Conservation (phyloP, 106 monocot genomes). For the Alisma plantagoaquatica region DNA sequence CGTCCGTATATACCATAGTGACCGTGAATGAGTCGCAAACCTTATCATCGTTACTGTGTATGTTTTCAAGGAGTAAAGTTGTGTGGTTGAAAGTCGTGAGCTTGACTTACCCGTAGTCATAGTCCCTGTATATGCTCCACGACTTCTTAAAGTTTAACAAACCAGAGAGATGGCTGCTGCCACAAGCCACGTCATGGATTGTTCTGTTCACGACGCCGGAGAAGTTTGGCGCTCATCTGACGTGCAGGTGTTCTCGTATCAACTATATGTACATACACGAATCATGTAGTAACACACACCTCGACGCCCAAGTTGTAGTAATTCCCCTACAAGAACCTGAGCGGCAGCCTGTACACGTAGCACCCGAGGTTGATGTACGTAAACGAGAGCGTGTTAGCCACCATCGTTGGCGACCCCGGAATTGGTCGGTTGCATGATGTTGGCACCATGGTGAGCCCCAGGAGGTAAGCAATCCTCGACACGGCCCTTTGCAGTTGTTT, state of each 20-base stretch:
- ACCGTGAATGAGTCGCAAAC: constrained; percentile 12
- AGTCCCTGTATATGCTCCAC: too few relatives aligned
- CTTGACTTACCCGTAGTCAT: too few relatives aligned
- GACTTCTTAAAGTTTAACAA: too few relatives aligned
- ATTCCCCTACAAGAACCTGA: constrained; percentile 65
- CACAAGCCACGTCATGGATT: too few relatives aligned
- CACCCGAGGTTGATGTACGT: constrained; percentile 75
- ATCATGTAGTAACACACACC: constrained; percentile 40
- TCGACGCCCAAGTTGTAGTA: constrained; percentile 39
- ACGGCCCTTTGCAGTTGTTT: constrained; percentile 52
- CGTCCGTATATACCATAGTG: constrained; percentile 5
- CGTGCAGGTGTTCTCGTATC: too few relatives aligned
- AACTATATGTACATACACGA: too few relatives aligned
- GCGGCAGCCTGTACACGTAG: constrained; percentile 68
- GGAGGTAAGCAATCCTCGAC: constrained; percentile 57
- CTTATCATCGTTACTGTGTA: too few relatives aligned
- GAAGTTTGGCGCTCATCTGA: too few relatives aligned
- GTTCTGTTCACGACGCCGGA: too few relatives aligned
- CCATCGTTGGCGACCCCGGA: constrained; percentile 85
- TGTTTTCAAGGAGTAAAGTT: too few relatives aligned
- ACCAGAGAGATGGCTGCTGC: too few relatives aligned
- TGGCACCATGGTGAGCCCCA: constrained; percentile 80
- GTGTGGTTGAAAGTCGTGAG: too few relatives aligned
- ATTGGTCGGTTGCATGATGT: constrained; percentile 83
- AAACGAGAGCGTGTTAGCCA: constrained; percentile 69